These are phyloP conservation scores for Cystobasidium sp. DNA, from an alignment of 1,284 basidiomycete genomes.

Conservation along the genomic window DNA sequence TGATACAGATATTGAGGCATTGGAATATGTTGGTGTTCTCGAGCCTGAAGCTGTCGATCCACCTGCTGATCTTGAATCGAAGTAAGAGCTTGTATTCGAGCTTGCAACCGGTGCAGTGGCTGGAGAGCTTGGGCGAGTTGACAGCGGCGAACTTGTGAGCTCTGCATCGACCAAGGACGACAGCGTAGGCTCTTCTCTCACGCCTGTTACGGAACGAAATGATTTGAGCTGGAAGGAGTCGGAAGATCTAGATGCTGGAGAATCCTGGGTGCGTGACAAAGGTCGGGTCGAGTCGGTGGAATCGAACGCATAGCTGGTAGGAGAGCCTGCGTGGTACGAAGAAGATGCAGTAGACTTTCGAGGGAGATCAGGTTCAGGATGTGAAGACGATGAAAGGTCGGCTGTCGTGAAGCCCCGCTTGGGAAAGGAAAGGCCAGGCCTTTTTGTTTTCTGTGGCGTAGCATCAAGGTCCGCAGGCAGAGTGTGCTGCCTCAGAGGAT, in stretches of 20 bases:
- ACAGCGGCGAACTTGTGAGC: constrained; percentile 1
- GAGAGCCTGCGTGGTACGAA: background rate
- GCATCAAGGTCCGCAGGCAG: constrained; percentile 28
- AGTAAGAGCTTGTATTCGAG: constrained; percentile 12
- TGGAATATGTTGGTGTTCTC: background rate
- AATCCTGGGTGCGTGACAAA: background rate
- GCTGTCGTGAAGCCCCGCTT: constrained; percentile 12
- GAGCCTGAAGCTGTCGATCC: background rate
- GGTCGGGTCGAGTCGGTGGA: background rate
- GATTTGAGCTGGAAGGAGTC: constrained; percentile 39
- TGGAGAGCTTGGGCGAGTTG: constrained; percentile 29
- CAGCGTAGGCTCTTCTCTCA: constrained; percentile 37
- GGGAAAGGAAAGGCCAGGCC: constrained; percentile 27
- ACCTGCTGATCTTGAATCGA: constrained; percentile 2
- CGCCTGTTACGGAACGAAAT: constrained; percentile 31
- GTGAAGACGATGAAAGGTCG: background rate
- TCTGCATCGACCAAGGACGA: constrained; percentile 32
- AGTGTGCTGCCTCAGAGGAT: constrained; percentile 41
- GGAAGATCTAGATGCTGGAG: constrained; percentile 9
- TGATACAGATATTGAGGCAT: constrained; percentile 31
- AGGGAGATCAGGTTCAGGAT: background rate
- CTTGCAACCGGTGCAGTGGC: constrained; percentile 6
- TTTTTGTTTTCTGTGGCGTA: constrained; percentile 15
- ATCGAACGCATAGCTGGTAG: background rate
- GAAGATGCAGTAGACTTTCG: background rate